Conservation (phyloP, 106 monocot genomes). For the Platanthera zijinensis region DNA sequence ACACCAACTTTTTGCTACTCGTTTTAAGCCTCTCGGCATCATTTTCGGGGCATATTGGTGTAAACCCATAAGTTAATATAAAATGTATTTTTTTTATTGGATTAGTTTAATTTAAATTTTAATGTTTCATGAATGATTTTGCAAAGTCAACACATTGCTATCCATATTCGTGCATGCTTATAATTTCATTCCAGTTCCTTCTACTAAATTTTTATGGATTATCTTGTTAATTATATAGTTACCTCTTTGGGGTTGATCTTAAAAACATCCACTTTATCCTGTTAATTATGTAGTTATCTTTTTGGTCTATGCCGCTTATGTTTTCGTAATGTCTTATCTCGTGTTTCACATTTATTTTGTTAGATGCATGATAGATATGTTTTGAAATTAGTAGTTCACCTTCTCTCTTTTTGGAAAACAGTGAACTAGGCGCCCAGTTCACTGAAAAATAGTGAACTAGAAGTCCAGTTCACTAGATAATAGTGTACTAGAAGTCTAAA, state of each 20-base stretch:
- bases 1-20: neutral
- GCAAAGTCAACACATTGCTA: neutral
- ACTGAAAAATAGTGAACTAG: no score
- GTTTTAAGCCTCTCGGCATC: neutral
- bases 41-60: neutral
- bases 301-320: conserved; percentile 77
- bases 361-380: neutral
- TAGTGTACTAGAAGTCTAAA: no score
- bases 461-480: no score
- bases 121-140: neutral
- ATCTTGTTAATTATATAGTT: neutral
- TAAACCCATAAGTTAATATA: neutral
- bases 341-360: conserved; percentile 23
- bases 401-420: neutral
- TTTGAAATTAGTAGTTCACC: neutral
- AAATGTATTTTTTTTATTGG: neutral
- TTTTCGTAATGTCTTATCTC: conserved; percentile 97
- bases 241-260: neutral
- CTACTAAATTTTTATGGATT: neutral
- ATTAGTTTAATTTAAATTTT: neutral
- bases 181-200: neutral
- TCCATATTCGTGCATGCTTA: neutral
- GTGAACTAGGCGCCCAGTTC: no score
- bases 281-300: conserved; percentile 29
- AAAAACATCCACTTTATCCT: neutral